Evolutionary conservation across 2,329 filamentous ascomycete species (phyloP).

Genomic region (Leptodontidium sp.): DNA sequence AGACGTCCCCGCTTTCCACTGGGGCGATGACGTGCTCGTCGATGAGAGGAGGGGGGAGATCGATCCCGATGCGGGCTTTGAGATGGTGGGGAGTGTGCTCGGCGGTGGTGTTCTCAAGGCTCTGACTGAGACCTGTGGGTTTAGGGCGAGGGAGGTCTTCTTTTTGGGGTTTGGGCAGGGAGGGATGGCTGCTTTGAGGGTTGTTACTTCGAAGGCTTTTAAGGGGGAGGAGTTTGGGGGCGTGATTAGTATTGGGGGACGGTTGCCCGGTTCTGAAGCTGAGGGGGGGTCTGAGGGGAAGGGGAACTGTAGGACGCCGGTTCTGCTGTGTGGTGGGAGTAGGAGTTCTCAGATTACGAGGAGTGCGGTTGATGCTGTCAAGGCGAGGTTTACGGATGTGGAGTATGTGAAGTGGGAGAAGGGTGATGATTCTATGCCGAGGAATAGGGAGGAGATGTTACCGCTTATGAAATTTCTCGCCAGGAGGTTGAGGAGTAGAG

Average conservation of each 20-base stretch:
- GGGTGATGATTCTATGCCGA: conserved; percentile 82
- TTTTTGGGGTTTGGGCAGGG: conserved; percentile 66
- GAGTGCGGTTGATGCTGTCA: conserved; percentile 69
- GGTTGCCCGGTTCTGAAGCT: conserved; percentile 57
- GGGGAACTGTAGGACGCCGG: conserved; percentile 67
- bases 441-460: conserved; percentile 82
- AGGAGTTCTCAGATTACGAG: conserved; percentile 65
- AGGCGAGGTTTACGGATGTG: conserved; percentile 71
- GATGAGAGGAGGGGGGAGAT: conserved; percentile 59
- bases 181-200: conserved; percentile 60
- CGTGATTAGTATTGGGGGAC: conserved; percentile 69
- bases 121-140: conserved; percentile 58
- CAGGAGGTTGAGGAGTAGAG: conserved; percentile 64
- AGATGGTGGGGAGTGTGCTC: conserved; percentile 51
- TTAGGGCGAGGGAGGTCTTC: conserved; percentile 56
- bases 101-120: conserved; percentile 53
- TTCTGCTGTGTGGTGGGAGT: conserved; percentile 67
- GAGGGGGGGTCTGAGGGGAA: conserved; percentile 33
- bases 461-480: conserved; percentile 89
- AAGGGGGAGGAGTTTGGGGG: conserved; percentile 58
- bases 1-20: conserved; percentile 56
- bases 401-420: conserved; percentile 75
- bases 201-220: conserved; percentile 39
- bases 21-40: conserved; percentile 66
- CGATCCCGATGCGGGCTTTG: conserved; percentile 63